phyloP scores from a whole-genome alignment of 768 basidiomycete species.

The Amylocystis lapponica region DNA sequence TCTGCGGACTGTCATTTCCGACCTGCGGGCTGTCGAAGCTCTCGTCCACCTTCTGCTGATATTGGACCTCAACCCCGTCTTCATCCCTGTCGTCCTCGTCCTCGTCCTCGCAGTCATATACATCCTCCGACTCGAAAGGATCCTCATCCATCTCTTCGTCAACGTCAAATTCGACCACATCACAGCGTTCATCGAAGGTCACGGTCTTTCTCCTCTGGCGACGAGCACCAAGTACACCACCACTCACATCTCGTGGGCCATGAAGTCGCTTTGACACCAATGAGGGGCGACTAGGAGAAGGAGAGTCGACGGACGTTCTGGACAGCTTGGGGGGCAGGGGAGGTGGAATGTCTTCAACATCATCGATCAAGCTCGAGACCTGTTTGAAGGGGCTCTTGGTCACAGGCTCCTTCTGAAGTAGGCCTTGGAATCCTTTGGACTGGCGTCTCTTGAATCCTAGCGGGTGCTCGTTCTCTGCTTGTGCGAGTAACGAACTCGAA shows the following conservation, averaged over 20 bases:
- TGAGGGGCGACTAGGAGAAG: slow-evolving; percentile 22
- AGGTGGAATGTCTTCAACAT: slow-evolving; percentile 15
- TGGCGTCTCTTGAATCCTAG: slow-evolving; percentile 69
- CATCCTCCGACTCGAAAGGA: slow-evolving; percentile 37
- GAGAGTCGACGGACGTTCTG: slow-evolving; percentile 12
- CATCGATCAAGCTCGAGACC: slow-evolving; percentile 17
- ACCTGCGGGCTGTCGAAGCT: slow-evolving; percentile 9
- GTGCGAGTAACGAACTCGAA: slow-evolving; percentile 63
- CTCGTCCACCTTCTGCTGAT: slow-evolving; percentile 14
- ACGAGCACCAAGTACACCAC: slow-evolving; percentile 20
- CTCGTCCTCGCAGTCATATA: slow-evolving; percentile 22
- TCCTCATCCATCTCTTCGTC: slow-evolving; percentile 44
- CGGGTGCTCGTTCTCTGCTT: slow-evolving; percentile 68
- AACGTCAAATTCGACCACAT: slow-evolving; percentile 75
- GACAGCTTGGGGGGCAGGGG: slow-evolving; percentile 18
- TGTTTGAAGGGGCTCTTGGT: slow-evolving; percentile 70
- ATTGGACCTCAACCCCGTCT: slow-evolving; percentile 8
- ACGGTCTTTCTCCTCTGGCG: slow-evolving; percentile 66
- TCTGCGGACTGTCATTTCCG: slow-evolving; percentile 24
- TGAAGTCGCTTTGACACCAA: slow-evolving; percentile 50
- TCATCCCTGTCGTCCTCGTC: slow-evolving; percentile 10
- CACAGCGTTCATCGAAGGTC: slow-evolving; percentile 72
- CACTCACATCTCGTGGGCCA: slow-evolving; percentile 59
- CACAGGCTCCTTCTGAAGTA: slow-evolving; percentile 72
- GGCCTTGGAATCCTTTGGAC: slow-evolving; percentile 66